Percentiles rank a stretch among this genome's conserved stretches.
phyloP scores from a whole-genome alignment of 441 rosid genomes.

The Melastoma candidum region DNA sequence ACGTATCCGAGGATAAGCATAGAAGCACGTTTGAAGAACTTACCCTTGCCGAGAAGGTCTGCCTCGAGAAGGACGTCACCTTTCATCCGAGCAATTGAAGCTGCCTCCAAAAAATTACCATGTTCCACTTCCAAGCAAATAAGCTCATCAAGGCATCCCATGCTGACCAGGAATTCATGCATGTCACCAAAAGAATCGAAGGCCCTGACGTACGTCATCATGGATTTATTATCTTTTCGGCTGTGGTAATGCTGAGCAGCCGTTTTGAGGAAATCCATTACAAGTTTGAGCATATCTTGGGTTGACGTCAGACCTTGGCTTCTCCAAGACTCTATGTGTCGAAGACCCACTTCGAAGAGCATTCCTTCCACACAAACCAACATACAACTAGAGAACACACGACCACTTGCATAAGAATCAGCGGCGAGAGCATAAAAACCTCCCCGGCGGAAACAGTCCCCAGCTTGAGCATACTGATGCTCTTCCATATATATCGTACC shows the following conservation, averaged over 20 bases:
- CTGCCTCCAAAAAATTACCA: constrained; percentile 37
- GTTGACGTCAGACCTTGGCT: constrained; percentile 4
- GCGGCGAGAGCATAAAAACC: constrained; percentile 31
- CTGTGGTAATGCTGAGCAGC: too few relatives aligned
- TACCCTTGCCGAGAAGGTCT: constrained; percentile 29
- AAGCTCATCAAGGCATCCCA: constrained; percentile 29
- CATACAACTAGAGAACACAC: constrained; percentile 25
- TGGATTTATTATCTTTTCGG: too few relatives aligned
- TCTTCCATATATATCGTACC: too few relatives aligned
- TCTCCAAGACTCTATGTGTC: constrained; percentile 32
- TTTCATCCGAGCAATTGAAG: constrained; percentile 27
- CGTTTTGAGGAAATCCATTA: constrained; percentile 17
- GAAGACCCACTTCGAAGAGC: constrained; percentile 10
- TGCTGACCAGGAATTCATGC: too few relatives aligned
- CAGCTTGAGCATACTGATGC: constrained; percentile 19
- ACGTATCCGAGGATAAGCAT: constrained; percentile 28
- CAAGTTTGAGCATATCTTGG: constrained; percentile 33
- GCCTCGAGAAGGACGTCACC: constrained; percentile 28
- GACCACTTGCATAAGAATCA: constrained; percentile 31
- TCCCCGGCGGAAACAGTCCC: constrained; percentile 35
- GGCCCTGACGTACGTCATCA: too few relatives aligned
- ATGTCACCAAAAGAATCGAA: too few relatives aligned
- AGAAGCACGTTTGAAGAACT: constrained; percentile 24
- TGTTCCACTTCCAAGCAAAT: constrained; percentile 30
- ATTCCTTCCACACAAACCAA: constrained; percentile 25